Evolutionary conservation across 805 yeast genomes (phyloP).

Genomic region (Sungouiozyma ichnusensis): DNA sequence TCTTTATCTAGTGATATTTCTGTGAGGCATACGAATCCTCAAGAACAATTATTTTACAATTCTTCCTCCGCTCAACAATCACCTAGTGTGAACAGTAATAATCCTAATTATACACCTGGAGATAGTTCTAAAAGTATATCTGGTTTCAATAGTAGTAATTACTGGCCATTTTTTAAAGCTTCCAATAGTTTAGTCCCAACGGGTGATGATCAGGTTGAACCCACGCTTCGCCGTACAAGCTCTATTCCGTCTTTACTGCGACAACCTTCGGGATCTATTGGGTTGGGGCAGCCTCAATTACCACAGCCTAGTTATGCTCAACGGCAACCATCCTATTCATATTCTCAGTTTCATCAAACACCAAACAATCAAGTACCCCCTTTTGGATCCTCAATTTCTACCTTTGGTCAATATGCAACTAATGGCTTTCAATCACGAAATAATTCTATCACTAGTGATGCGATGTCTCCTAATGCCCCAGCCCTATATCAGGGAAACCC

Average conservation of each 20-base stretch:
- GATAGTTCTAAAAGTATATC: background rate
- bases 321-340: constrained; percentile 14
- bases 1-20: constrained; percentile 24
- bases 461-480: constrained; percentile 23
- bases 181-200: constrained; percentile 5
- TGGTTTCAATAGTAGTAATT: constrained; percentile 5
- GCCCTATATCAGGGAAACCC: constrained; percentile 1
- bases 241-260: constrained; percentile 22
- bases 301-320: constrained; percentile 9
- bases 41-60: constrained; percentile 14
- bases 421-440: constrained; percentile 23
- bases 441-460: constrained; percentile 24
- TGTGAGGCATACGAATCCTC: constrained; percentile 11
- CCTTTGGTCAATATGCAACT: constrained; percentile 18
- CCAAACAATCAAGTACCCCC: background rate
- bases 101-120: constrained; percentile 1
- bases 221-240: constrained; percentile 17
- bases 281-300: constrained; percentile 11
- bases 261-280: constrained; percentile 13
- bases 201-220: constrained; percentile 9
- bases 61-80: constrained; percentile 3
- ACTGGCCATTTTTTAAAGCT: constrained; percentile 17
- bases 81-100: constrained; percentile 1
- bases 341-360: constrained; percentile 21
- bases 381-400: constrained; percentile 8